phyloP scores from a whole-genome alignment of 352 stramenopile species.

The Halophytophthora batemanensis region DNA sequence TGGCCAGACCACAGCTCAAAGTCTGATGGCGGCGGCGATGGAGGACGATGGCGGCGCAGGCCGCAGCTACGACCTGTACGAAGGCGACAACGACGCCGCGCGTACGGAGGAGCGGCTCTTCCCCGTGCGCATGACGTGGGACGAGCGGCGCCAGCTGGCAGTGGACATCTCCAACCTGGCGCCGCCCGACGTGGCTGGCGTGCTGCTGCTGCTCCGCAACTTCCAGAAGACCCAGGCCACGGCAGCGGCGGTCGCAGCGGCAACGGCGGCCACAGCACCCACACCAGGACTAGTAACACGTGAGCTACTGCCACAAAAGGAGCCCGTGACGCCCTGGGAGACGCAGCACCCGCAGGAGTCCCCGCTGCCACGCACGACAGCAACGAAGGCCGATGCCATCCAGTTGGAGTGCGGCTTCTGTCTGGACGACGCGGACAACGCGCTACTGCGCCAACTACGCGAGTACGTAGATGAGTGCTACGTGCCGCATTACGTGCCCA shows the following conservation, averaged over 20 bases:
- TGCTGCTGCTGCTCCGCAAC: conserved; percentile 59
- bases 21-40: no score
- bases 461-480: conserved; percentile 80
- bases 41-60: neutral
- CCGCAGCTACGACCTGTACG: conserved; percentile 21
- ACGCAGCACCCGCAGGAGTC: conserved; percentile 3
- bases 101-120: conserved; percentile 14
- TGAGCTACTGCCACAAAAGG: conserved; percentile 19
- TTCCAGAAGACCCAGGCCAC: conserved; percentile 30
- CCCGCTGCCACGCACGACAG: conserved; percentile 9
- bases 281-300: no score
- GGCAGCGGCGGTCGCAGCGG: no score
- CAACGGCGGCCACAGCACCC: no score
- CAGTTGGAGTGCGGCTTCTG: conserved; percentile 64
- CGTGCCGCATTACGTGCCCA: conserved; percentile 66
- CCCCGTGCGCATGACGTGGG: conserved; percentile 48
- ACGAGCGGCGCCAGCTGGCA: conserved; percentile 59
- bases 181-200: conserved; percentile 59
- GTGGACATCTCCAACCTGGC: conserved; percentile 69
- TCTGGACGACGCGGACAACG: conserved; percentile 50
- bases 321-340: conserved; percentile 24
- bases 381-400: conserved; percentile 13
- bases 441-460: conserved; percentile 55
- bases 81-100: conserved; percentile 19
- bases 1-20: no score